These are phyloP conservation scores for Atractiella rhizophila DNA, from an alignment of 768 basidiomycete genomes.

Conservation along the genomic window DNA sequence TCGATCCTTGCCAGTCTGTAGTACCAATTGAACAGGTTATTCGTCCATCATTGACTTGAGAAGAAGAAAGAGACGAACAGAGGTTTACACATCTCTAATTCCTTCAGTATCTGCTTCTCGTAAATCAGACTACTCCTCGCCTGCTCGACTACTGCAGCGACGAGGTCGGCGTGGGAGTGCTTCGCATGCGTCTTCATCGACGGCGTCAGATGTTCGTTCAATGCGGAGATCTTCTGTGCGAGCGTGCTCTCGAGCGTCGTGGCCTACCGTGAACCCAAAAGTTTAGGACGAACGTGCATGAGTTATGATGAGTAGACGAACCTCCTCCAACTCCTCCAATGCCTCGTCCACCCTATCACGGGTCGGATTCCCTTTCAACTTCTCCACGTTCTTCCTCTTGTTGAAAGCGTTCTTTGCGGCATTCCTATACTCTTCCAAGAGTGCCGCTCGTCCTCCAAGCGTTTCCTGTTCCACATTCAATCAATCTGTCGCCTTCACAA, in stretches of 20 bases:
- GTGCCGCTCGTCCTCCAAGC: conserved; percentile 58
- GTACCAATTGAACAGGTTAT: no score
- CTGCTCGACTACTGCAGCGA: conserved; percentile 70
- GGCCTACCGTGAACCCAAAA: conserved; percentile 50
- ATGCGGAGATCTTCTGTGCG: conserved; percentile 62
- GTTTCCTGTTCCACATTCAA: conserved; percentile 31
- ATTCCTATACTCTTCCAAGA: conserved; percentile 77
- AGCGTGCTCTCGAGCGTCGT: conserved; percentile 68
- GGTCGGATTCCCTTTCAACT: conserved; percentile 50
- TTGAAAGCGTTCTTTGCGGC: conserved; percentile 83
- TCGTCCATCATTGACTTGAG: no score
- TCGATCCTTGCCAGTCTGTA: no score
- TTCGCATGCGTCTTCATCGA: conserved; percentile 62
- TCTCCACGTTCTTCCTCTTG: conserved; percentile 72
- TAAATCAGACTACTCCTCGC: conserved; percentile 75
- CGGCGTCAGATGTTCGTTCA: conserved; percentile 74
- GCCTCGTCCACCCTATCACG: conserved; percentile 73
- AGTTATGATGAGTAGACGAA: conserved; percentile 18
- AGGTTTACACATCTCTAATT: no score
- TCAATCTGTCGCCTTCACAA: neutral
- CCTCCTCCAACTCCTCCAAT: conserved; percentile 77
- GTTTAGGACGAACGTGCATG: neutral
- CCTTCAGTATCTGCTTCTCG: conserved; percentile 62
- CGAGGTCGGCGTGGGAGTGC: conserved; percentile 72
- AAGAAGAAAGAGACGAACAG: no score